phyloP scores from a whole-genome alignment of 225 moss, liverwort and hornwort species.

The Neckera pumila region DNA sequence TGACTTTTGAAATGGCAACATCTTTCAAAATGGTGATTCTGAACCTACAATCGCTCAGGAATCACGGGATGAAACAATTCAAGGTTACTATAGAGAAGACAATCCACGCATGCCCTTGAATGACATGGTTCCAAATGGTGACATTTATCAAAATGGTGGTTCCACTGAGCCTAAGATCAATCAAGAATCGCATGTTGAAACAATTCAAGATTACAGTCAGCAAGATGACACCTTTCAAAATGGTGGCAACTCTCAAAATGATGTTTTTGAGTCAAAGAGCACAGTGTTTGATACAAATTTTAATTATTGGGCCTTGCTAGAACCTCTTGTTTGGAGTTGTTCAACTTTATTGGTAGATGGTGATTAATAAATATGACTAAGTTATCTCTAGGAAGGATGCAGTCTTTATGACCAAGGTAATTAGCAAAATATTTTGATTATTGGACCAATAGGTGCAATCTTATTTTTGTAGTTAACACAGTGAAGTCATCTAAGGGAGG shows the following conservation, averaged over 20 bases:
- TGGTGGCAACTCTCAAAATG: background rate
- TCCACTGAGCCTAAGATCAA: background rate
- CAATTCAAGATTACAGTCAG: rapidly evolving
- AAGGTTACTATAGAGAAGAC: background rate
- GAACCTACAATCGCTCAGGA: rapidly evolving
- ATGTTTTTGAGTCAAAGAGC: rapidly evolving
- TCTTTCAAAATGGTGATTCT: background rate
- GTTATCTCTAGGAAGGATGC: background rate
- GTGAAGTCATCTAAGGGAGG: background rate
- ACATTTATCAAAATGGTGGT: too few species aligned
- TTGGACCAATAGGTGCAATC: background rate
- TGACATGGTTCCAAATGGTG: background rate
- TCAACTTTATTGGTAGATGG: background rate
- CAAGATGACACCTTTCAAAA: background rate
- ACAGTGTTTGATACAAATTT: rapidly evolving
- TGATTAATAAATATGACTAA: background rate
- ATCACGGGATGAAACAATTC: rapidly evolving
- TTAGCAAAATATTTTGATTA: background rate
- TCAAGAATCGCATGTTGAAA: background rate
- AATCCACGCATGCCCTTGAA: background rate
- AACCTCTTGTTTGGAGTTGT: background rate
- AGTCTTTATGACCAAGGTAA: too few species aligned
- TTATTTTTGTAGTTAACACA: background rate
- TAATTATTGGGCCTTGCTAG: rapidly evolving
- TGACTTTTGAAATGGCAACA: background rate